Conservation (phyloP, 805 yeast species). For the Cyberlindnera bimundalis region DNA sequence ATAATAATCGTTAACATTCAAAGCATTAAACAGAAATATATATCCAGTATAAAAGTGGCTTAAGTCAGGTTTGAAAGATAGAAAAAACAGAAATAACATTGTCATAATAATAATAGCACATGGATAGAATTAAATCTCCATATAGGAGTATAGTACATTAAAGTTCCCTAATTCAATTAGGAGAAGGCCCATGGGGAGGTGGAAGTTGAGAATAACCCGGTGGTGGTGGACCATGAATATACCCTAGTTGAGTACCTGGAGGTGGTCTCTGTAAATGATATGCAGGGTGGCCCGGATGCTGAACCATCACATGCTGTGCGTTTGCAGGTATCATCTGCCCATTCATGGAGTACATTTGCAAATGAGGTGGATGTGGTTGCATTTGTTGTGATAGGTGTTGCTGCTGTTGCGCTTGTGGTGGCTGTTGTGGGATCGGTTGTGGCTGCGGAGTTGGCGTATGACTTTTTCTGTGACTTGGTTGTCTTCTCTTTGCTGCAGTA, state of each 20-base stretch:
- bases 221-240: not conserved
- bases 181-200: too few species aligned
- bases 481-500: slow-evolving; percentile 3
- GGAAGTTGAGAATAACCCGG: not conserved
- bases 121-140: too few species aligned
- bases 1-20: too few species aligned
- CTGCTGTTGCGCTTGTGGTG: too few species aligned
- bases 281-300: not conserved
- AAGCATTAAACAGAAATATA: too few species aligned
- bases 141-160: too few species aligned
- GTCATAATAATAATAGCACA: too few species aligned
- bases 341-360: not conserved
- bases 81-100: too few species aligned
- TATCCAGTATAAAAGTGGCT: too few species aligned
- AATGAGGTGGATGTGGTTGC: not conserved
- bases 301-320: not conserved
- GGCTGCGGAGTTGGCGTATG: not conserved
- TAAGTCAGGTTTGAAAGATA: too few species aligned
- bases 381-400: not conserved
- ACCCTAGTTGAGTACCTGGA: not conserved
- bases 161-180: too few species aligned
- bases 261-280: not conserved
- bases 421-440: too few species aligned
- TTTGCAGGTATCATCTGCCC: not conserved
- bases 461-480: not conserved